Percentiles rank a stretch among this genome's conserved stretches.
These are phyloP conservation scores for Melaleuca alternifolia DNA, from an alignment of 345 rosid species.

Conservation along the genomic window DNA sequence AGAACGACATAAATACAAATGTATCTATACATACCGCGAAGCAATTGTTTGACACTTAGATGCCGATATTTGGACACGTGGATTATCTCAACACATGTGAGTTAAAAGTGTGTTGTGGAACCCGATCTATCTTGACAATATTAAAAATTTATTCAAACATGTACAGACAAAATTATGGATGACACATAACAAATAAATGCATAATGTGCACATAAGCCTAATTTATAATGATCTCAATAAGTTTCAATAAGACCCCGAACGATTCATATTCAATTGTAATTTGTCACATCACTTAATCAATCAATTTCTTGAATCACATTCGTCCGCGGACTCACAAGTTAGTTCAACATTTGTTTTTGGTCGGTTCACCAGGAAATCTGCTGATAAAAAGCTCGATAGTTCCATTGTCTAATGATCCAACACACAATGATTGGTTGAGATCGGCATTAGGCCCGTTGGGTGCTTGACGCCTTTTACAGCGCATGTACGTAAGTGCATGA, in stretches of 20 bases:
- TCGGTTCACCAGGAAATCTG: neutral
- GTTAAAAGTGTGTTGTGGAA: neutral
- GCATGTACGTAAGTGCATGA: neutral
- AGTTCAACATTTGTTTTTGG: neutral
- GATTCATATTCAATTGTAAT: neutral
- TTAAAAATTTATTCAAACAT: neutral
- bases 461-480: neutral
- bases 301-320: neutral
- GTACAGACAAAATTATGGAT: neutral
- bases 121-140: neutral
- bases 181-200: accelerated
- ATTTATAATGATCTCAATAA: neutral
- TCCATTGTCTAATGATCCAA: neutral
- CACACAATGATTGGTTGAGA: neutral
- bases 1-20: neutral
- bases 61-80: neutral
- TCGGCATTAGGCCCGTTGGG: neutral
- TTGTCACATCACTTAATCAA: neutral
- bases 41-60: neutral
- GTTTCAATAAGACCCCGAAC: neutral
- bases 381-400: neutral
- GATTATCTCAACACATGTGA: neutral
- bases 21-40: neutral
- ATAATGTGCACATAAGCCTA: neutral
- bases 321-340: neutral